phyloP scores from a whole-genome alignment of 1,139 yeast species.

The Zhuliangozyma parablackwelliae region DNA sequence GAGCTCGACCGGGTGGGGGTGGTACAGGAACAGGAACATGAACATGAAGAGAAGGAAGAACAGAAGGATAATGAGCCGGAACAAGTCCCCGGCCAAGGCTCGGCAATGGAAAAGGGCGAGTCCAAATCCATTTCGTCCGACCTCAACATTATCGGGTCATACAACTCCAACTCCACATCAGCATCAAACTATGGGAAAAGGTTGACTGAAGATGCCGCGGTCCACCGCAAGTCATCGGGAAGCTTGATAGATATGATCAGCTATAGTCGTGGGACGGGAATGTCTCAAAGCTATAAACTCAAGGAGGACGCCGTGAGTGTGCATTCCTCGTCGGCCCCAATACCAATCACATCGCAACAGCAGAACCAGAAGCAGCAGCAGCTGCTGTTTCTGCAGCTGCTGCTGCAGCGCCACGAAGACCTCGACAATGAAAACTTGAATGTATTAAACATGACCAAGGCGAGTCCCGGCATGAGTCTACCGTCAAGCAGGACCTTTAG shows the following conservation, averaged over 20 bases:
- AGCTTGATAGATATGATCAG: conserved; percentile 24
- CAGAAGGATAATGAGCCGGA: no score
- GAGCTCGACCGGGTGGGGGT: no score
- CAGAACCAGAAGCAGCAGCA: no score
- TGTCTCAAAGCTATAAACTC: conserved; percentile 8
- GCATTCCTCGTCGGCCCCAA: conserved; percentile 5
- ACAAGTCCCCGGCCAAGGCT: neutral
- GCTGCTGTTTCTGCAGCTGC: no score
- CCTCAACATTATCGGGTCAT: conserved; percentile 40
- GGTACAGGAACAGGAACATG: neutral
- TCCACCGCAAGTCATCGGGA: conserved; percentile 2
- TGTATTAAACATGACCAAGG: conserved; percentile 26
- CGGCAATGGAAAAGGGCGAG: conserved; percentile 3
- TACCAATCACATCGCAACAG: conserved; percentile 1
- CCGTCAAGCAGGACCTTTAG: no score
- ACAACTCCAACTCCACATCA: conserved; percentile 42
- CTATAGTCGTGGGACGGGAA: conserved; percentile 19
- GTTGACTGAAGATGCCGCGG: no score
- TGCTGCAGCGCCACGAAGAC: conserved; percentile 15
- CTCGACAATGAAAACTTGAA: conserved; percentile 36
- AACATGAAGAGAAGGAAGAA: neutral
- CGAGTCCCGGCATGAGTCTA: no score
- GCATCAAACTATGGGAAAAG: conserved; percentile 31
- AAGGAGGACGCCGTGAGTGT: conserved; percentile 8
- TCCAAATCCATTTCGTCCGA: conserved; percentile 34